These are phyloP conservation scores for Tarenaya hassleriana DNA, from an alignment of 345 rosid genomes.

Conservation along the genomic window DNA sequence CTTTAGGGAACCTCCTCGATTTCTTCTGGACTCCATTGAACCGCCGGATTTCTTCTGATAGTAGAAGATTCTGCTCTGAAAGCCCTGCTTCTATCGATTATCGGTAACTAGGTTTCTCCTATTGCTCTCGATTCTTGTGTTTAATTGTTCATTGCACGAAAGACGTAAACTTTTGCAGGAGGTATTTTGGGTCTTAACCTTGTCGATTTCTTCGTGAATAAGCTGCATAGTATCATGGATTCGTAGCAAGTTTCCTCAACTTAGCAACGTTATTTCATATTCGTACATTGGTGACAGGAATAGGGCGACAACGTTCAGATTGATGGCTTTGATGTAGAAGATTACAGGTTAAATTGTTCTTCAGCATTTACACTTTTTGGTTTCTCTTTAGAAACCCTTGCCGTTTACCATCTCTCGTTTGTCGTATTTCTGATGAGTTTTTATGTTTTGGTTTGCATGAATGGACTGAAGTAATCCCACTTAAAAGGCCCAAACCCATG, in stretches of 20 bases:
- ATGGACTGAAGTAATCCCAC: too few relatives aligned
- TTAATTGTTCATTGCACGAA: constrained; percentile 2
- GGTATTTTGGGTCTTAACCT: constrained; percentile 30
- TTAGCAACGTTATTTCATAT: too few relatives aligned
- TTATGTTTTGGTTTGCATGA: too few relatives aligned
- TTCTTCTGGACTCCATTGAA: too few relatives aligned
- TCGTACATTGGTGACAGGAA: constrained; percentile 31
- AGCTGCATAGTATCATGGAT: too few relatives aligned
- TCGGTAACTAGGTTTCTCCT: constrained; percentile 22
- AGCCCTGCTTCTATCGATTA: constrained; percentile 53
- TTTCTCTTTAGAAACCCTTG: constrained; percentile 1
- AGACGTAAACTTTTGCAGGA: constrained; percentile 35
- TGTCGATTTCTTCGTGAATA: background rate
- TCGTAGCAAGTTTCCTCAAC: too few relatives aligned
- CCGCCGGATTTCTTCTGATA: too few relatives aligned
- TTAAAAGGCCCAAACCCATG: too few relatives aligned
- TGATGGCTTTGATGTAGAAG: constrained; percentile 69
- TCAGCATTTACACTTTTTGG: background rate
- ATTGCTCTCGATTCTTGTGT: background rate
- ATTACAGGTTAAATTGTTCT: constrained; percentile 49
- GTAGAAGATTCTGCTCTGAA: constrained; percentile 2
- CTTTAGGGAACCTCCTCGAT: too few relatives aligned
- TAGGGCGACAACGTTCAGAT: constrained; percentile 53
- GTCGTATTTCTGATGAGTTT: too few relatives aligned
- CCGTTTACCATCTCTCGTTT: background rate